Base-by-base conservation (phyloP, 2,329 filamentous ascomycete species). In the Aspergillus sp. region DNA sequence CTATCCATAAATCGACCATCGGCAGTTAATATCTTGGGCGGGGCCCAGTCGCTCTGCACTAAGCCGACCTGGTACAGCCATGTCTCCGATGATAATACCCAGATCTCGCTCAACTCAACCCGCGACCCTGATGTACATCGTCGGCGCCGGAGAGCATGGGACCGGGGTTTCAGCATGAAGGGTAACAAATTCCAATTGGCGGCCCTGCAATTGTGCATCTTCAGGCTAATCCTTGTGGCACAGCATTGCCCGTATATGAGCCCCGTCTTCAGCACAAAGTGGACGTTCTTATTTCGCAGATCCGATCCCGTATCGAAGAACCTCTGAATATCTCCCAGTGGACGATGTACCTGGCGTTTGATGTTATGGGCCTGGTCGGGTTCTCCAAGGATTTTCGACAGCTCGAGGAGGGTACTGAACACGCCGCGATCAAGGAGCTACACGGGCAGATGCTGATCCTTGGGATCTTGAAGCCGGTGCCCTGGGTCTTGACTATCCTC, bases 301-400 rank as follows among this genome's bases (percentile, higher is more conserved):
- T 53, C 6, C 50, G 41, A n/a, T 17, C 39, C 13, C 50, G 50
- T 2, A 17, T 53, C 26, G 41, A 15, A 5, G 4, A 44, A 5
- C 50, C 50, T 2, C 20, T 65, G 30, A 50, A 77, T 48, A 64
- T 70, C 7, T 61, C 70, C 0, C 61, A 66, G 17, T 73, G 70
- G 68, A 71, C 72, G 56, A 71, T 68, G 58, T 74, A 72, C 45
- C 71, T 72, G 53, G 68, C 62, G 26, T 76, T 76, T 43, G 76
- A 77, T 18, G 66, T 78, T 11, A 77, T 78, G 76, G 76, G 74
- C 1, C 70, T 78, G 34, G 61, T 79, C 41, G 76, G 72, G 2
- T 78, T 78, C 42, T 73, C 71, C 0, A 65, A 68, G 42, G 65
- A 67, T 6, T 78, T 76, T 44, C 61, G 69, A n/a, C 72, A 73